Conservation (phyloP, 805 yeast genomes). For the Candida suzukii region DNA sequence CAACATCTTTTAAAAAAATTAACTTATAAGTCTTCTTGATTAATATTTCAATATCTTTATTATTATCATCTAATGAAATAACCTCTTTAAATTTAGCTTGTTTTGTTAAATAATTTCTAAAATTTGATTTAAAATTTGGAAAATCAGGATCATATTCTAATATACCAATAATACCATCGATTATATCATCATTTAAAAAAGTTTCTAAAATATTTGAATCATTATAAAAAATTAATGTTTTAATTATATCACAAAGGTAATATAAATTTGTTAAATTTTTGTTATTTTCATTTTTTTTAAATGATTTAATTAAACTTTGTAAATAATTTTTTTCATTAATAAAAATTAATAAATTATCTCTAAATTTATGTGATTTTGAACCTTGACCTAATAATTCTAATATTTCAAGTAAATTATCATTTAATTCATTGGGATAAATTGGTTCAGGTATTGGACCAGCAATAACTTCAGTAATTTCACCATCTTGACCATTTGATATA, state of each 20-base stretch:
- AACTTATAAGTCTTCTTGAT: constrained; percentile 72
- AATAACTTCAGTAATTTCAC: constrained; percentile 66
- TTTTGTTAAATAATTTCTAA: constrained; percentile 55
- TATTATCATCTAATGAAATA: constrained; percentile 45
- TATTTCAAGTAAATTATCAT: constrained; percentile 46
- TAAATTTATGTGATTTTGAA: constrained; percentile 54
- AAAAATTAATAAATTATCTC: constrained; percentile 51
- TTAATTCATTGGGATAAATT: constrained; percentile 40
- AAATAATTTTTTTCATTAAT: constrained; percentile 51
- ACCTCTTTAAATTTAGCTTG: constrained; percentile 65
- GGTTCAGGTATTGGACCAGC: constrained; percentile 79
- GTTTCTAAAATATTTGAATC: constrained; percentile 55
- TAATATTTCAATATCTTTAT: constrained; percentile 34
- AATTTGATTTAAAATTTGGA: constrained; percentile 74
- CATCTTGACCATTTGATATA: constrained; percentile 33
- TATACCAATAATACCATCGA: constrained; percentile 65
- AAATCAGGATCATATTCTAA: constrained; percentile 87
- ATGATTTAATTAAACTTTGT: constrained; percentile 40
- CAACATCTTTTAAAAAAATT: constrained; percentile 82
- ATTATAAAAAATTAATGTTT: constrained; percentile 63
- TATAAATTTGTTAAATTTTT: constrained; percentile 52
- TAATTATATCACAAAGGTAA: constrained; percentile 64
- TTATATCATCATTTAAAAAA: constrained; percentile 45
- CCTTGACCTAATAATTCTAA: constrained; percentile 53
- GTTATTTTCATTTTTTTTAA: constrained; percentile 47